Conservation (phyloP, 805 yeast species). For the Babjeviella inositovora region DNA sequence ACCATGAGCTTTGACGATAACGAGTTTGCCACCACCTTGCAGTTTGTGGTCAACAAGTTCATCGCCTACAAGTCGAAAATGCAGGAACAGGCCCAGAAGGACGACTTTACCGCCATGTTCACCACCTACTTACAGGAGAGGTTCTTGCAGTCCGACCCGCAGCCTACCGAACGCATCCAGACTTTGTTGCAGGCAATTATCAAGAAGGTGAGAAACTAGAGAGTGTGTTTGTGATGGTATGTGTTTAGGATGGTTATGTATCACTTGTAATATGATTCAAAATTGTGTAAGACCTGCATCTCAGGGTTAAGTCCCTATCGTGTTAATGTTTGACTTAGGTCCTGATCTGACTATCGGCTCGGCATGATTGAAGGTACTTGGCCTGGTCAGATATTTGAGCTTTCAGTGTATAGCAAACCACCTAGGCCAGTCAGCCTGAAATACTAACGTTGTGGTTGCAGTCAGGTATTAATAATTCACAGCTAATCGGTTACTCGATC, state of each 20-base stretch:
- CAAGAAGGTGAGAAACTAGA: conserved; percentile 5
- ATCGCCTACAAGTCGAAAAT: conserved; percentile 32
- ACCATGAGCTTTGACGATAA: conserved; percentile 19
- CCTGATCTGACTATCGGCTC: too few species aligned
- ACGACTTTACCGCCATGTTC: conserved; percentile 12
- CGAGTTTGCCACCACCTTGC: conserved; percentile 41
- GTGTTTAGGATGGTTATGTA: neutral
- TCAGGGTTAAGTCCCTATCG: too few species aligned
- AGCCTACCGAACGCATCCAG: conserved; percentile 4
- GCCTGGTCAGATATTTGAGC: too few species aligned
- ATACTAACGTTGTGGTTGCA: too few species aligned
- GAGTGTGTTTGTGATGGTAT: neutral
- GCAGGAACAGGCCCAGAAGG: conserved; percentile 14
- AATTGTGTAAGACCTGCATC: too few species aligned
- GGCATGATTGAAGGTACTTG: too few species aligned
- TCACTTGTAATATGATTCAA: too few species aligned
- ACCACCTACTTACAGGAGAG: conserved; percentile 11
- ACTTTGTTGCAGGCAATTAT: conserved; percentile 12
- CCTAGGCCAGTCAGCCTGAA: too few species aligned
- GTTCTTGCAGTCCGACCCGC: conserved; percentile 4
- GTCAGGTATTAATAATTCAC: too few species aligned
- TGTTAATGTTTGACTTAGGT: too few species aligned
- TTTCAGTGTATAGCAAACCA: too few species aligned
- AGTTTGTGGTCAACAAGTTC: conserved; percentile 56
- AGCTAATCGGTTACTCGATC: too few species aligned